These are phyloP conservation scores for Fusarium napiforme DNA, from an alignment of 2,329 filamentous ascomycete genomes.

Conservation along the genomic window DNA sequence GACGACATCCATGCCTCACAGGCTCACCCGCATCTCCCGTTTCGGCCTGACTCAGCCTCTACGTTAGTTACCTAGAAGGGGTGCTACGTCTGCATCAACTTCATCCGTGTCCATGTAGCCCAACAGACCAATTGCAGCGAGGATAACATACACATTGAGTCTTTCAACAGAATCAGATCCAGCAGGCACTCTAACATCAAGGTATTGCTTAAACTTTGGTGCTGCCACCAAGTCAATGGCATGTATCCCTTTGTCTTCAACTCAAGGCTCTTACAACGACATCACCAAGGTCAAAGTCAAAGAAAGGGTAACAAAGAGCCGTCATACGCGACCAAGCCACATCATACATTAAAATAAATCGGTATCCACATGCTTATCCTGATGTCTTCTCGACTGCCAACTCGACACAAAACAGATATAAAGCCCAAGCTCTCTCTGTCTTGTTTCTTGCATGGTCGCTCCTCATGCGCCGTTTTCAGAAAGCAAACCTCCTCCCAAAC, in stretches of 20 bases:
- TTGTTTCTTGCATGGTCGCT: conserved; percentile 4
- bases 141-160: background rate
- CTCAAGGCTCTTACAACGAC: background rate
- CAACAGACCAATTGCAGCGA: background rate
- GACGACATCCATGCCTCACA: background rate
- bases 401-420: conserved; percentile 14
- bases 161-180: background rate
- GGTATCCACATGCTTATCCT: conserved; percentile 39
- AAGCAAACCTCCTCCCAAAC: conserved; percentile 27
- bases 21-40: background rate
- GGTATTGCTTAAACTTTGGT: background rate
- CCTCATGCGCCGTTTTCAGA: conserved; percentile 25
- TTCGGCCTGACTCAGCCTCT: conserved; percentile 43
- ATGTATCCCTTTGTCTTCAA: background rate
- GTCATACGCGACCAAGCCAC: conserved; percentile 32
- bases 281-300: background rate
- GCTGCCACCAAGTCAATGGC: background rate
- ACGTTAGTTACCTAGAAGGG: background rate
- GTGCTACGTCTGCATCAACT: background rate
- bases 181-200: background rate
- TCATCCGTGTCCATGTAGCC: background rate
- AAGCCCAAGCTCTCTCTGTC: conserved; percentile 2
- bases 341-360: conserved; percentile 45
- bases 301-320: conserved; percentile 10
- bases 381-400: conserved; percentile 2